phyloP scores from a whole-genome alignment of 805 yeast species.

The Saturnispora kantuleensis region DNA sequence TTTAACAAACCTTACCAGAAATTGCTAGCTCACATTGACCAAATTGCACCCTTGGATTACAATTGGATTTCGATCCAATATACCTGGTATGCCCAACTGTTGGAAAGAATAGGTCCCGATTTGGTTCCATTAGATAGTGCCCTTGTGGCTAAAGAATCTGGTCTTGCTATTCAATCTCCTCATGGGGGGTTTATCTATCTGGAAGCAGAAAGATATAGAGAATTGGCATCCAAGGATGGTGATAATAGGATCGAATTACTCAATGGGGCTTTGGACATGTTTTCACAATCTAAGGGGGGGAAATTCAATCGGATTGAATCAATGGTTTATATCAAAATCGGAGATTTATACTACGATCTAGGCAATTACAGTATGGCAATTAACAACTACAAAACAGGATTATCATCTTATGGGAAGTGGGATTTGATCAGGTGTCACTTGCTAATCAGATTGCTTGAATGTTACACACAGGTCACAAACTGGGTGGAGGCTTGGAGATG shows the following conservation, averaged over 20 bases:
- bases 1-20: constrained; percentile 51
- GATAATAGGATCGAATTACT: constrained; percentile 21
- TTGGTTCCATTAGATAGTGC: constrained; percentile 33
- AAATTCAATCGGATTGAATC: constrained; percentile 32
- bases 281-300: constrained; percentile 26
- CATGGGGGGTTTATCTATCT: constrained; percentile 35
- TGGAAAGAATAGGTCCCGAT: constrained; percentile 25
- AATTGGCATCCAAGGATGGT: background rate
- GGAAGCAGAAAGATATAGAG: constrained; percentile 23
- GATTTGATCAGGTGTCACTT: constrained; percentile 24
- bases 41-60: constrained; percentile 29
- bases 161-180: constrained; percentile 26
- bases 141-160: constrained; percentile 11
- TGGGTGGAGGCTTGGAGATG: constrained; percentile 26
- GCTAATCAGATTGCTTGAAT: constrained; percentile 29
- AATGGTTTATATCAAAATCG: constrained; percentile 41
- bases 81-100: constrained; percentile 53
- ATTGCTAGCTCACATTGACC: constrained; percentile 53
- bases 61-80: constrained; percentile 59
- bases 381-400: constrained; percentile 31
- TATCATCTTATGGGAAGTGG: constrained; percentile 34
- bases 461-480: constrained; percentile 27
- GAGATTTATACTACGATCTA: constrained; percentile 32
- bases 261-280: constrained; percentile 29
- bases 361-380: constrained; percentile 33